A percentile compares a stretch with the other conserved stretches of the same genome.
Evolutionary conservation across 2,329 filamentous ascomycete genomes (phyloP).

Genomic region (Xylariomycetidae sp.): DNA sequence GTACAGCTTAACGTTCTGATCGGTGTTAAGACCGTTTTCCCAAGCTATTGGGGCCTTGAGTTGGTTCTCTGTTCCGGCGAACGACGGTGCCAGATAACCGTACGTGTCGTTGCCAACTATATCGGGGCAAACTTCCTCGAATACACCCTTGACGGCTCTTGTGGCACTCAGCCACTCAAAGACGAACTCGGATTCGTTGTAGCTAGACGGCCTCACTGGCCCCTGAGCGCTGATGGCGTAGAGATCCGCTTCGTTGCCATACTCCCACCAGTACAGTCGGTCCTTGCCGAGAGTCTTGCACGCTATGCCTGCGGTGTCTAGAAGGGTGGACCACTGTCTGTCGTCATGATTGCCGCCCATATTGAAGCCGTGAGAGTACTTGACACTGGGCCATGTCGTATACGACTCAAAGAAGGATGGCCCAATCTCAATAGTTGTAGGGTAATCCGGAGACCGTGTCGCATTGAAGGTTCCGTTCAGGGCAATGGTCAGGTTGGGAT

Average conservation of each 20-base stretch:
- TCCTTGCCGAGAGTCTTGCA: constrained; percentile 48
- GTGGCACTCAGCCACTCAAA: constrained; percentile 53
- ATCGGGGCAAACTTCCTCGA: constrained; percentile 45
- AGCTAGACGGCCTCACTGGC: constrained; percentile 42
- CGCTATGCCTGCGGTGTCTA: constrained; percentile 48
- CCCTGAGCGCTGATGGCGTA: constrained; percentile 47
- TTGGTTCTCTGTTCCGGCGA: constrained; percentile 45
- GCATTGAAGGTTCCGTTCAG: constrained; percentile 47
- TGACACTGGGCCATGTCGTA: constrained; percentile 46
- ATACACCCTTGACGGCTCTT: constrained; percentile 36
- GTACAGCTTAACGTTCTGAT: constrained; percentile 44
- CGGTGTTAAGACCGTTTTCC: constrained; percentile 44
- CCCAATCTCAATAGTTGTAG: constrained; percentile 54
- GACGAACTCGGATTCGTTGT: constrained; percentile 50
- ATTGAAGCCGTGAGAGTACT: constrained; percentile 59
- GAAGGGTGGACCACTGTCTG: constrained; percentile 42
- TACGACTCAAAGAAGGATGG: constrained; percentile 60
- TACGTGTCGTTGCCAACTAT: constrained; percentile 34
- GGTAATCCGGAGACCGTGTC: constrained; percentile 49
- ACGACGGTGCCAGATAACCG: constrained; percentile 52
- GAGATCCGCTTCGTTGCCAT: constrained; percentile 60
- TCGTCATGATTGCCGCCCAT: constrained; percentile 44
- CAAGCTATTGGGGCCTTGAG: constrained; percentile 46
- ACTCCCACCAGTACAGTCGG: constrained; percentile 52
- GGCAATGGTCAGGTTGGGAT: constrained; percentile 42